Evolutionary conservation across 164 flowering plant species (phyloP).

Genomic region (Houttuynia cordata): DNA sequence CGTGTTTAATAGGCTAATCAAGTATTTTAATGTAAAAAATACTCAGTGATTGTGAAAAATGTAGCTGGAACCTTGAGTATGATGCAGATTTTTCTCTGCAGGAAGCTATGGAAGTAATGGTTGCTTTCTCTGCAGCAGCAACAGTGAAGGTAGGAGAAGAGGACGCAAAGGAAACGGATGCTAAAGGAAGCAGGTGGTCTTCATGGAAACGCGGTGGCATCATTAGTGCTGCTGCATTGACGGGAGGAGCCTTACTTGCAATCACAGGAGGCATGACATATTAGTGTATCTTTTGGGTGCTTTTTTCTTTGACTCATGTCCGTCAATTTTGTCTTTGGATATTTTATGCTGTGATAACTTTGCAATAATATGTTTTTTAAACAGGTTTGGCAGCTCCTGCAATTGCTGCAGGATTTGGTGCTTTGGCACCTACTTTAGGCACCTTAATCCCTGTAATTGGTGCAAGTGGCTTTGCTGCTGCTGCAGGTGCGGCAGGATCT

Average conservation of each 20-base stretch:
- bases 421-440: constrained; percentile 95
- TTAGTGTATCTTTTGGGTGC: background rate
- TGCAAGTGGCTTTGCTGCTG: constrained; percentile 98
- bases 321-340: background rate
- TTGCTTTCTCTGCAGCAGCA: constrained; percentile 90
- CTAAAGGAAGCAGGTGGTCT: constrained; percentile 54
- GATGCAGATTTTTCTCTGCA: constrained; percentile 12
- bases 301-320: background rate
- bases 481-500: constrained; percentile 93
- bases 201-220: constrained; percentile 98
- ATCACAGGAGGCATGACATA: constrained; percentile 77
- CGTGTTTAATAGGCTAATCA: background rate
- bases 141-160: constrained; percentile 39
- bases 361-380: constrained; percentile 6
- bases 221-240: constrained; percentile 97
- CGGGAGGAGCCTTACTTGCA: constrained; percentile 97
- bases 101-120: constrained; percentile 94
- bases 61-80: background rate
- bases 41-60: too few species aligned
- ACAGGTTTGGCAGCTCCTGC: constrained; percentile 99
- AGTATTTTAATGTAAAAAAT: background rate
- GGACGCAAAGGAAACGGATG: constrained; percentile 28
- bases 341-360: background rate
- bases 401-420: constrained; percentile 95
- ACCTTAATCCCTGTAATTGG: constrained; percentile 90